These are phyloP conservation scores for Globisporangium acanthophoron DNA, from an alignment of 352 stramenopile genomes.

Conservation along the genomic window DNA sequence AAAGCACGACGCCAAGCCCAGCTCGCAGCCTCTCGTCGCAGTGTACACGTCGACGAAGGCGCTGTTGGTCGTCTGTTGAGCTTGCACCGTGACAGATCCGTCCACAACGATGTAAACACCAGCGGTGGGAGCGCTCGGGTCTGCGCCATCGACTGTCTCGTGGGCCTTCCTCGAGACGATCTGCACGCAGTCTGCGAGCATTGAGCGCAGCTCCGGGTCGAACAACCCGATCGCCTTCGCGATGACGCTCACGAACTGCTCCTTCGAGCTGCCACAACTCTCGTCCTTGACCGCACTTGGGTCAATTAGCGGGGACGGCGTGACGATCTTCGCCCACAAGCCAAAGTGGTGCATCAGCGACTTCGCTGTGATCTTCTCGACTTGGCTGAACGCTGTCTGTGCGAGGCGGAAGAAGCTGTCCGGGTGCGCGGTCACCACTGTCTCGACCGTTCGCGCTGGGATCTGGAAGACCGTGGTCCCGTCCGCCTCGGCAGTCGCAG, in stretches of 20 bases:
- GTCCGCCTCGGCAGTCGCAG: slow-evolving; percentile 37
- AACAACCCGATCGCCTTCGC: slow-evolving; percentile 44
- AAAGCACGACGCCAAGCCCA: slow-evolving; percentile 66
- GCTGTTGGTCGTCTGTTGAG: slow-evolving; percentile 25
- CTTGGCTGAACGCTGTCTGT: slow-evolving; percentile 70
- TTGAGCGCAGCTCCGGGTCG: slow-evolving; percentile 27
- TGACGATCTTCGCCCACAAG: slow-evolving; percentile 37
- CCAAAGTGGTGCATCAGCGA: slow-evolving; percentile 83
- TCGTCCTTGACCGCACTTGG: slow-evolving; percentile 16
- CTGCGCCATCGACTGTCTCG: slow-evolving; percentile 17
- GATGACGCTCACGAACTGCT: slow-evolving; percentile 27
- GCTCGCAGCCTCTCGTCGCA: slow-evolving; percentile 49
- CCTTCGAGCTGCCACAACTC: slow-evolving; percentile 3
- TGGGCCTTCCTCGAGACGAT: slow-evolving; percentile 24
- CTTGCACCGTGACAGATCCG: slow-evolving; percentile 49
- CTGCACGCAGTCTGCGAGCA: slow-evolving; percentile 25
- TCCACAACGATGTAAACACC: slow-evolving; percentile 61
- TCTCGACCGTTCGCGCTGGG: slow-evolving; percentile 32
- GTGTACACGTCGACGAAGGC: slow-evolving; percentile 47
- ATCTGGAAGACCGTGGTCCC: slow-evolving; percentile 66
- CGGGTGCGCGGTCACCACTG: slow-evolving; percentile 51
- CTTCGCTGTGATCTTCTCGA: slow-evolving; percentile 78
- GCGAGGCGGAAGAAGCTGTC: slow-evolving; percentile 71
- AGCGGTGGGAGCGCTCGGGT: not conserved
- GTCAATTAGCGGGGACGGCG: slow-evolving; percentile 24